These are phyloP conservation scores for Trichoderma sp. DNA, from an alignment of 2,329 filamentous ascomycete genomes.

Conservation along the genomic window DNA sequence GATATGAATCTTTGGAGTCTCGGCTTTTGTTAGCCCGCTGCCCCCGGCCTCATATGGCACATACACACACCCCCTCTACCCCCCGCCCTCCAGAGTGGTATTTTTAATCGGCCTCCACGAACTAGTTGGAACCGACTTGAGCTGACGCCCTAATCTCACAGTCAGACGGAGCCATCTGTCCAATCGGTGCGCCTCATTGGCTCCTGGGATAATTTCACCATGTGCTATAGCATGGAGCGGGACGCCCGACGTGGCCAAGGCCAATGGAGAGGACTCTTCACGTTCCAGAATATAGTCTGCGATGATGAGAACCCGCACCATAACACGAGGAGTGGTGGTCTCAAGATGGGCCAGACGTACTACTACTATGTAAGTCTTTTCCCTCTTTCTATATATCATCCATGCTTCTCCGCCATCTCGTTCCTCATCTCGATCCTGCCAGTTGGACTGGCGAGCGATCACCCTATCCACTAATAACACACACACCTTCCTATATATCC, in stretches of 20 bases:
- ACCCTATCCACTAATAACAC: neutral
- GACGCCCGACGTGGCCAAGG: constrained; percentile 74
- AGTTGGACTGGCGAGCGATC: neutral
- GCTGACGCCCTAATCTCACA: constrained; percentile 42
- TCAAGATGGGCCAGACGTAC: constrained; percentile 92
- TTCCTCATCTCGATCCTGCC: neutral
- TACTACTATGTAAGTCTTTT: constrained; percentile 80
- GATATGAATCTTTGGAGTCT: constrained; percentile 8
- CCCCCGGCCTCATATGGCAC: constrained; percentile 21
- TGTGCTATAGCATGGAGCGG: constrained; percentile 77
- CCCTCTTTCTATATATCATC: constrained; percentile 29
- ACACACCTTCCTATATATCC: neutral
- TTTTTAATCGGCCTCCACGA: constrained; percentile 11
- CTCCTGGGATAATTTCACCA: constrained; percentile 93
- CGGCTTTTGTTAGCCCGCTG: constrained; percentile 19
- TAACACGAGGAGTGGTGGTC: constrained; percentile 69
- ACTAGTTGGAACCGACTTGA: constrained; percentile 23
- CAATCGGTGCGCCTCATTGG: constrained; percentile 79
- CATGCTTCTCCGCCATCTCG: neutral
- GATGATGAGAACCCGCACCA: constrained; percentile 64
- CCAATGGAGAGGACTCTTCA: constrained; percentile 86
- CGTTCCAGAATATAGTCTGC: constrained; percentile 82
- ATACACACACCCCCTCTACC: neutral
- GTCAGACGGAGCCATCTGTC: constrained; percentile 63
- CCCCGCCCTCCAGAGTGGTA: constrained; percentile 3